Conservation (phyloP, 495 filamentous ascomycete genomes). For the Poronia punctata region DNA sequence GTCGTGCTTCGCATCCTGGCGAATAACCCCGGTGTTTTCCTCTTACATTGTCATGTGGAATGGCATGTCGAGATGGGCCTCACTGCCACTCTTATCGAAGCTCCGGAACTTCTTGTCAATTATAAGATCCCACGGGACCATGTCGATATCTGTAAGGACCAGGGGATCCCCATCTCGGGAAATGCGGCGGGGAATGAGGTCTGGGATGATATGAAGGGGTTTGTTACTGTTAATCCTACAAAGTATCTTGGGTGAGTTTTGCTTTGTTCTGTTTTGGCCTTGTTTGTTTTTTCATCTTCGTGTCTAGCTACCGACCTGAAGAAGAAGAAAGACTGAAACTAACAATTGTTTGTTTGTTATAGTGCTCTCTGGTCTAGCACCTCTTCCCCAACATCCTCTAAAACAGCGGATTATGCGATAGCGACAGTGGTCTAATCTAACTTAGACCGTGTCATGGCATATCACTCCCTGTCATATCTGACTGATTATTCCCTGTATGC, state of each 20-base stretch:
- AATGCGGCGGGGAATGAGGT: conserved; percentile 73
- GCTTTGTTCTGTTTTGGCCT: no score
- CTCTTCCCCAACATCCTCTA: no score
- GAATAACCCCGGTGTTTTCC: conserved; percentile 69
- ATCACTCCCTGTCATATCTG: no score
- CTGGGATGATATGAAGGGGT: conserved; percentile 53
- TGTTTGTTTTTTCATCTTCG: no score
- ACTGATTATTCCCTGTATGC: no score
- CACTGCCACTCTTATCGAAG: conserved; percentile 64
- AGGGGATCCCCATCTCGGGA: conserved; percentile 46
- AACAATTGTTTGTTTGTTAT: no score
- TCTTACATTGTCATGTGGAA: conserved; percentile 79
- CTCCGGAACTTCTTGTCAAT: conserved; percentile 52
- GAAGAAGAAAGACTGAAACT: no score
- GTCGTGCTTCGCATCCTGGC: conserved; percentile 53
- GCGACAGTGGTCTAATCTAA: no score
- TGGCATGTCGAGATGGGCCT: conserved; percentile 74
- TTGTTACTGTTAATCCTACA: conserved; percentile 33
- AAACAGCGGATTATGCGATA: no score
- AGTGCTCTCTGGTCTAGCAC: no score
- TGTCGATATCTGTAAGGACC: conserved; percentile 48
- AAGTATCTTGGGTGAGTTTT: conserved; percentile 33
- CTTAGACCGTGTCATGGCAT: no score
- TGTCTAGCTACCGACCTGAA: no score
- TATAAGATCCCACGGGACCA: conserved; percentile 58